Percentiles rank a stretch among this genome's conserved stretches.
Conservation (phyloP, 23 red algal species). For the Gracilaria domingensis region DNA sequence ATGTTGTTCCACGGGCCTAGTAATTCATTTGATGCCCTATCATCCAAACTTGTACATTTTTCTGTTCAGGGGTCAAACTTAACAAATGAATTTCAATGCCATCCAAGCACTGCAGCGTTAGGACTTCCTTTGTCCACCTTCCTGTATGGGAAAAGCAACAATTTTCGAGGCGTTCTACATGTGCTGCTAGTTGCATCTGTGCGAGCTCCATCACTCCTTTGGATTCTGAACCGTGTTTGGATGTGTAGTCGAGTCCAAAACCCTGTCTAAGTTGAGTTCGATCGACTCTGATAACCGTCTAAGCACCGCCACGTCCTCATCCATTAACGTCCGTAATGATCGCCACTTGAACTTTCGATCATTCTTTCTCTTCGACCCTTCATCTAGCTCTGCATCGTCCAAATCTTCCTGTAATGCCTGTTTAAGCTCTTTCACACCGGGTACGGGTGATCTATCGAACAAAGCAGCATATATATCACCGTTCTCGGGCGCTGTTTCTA, state of each 20-base stretch:
- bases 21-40: no score
- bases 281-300: slow-evolving; percentile 10
- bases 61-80: no score
- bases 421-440: slow-evolving; percentile 20
- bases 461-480: slow-evolving; percentile 9
- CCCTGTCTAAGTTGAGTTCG: background rate
- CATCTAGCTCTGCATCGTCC: slow-evolving; percentile 24
- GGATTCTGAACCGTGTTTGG: background rate
- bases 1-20: no score
- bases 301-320: slow-evolving; percentile 29
- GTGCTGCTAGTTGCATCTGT: background rate
- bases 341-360: slow-evolving; percentile 63
- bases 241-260: background rate
- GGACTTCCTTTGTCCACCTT: no score
- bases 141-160: no score
- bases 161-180: background rate
- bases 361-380: slow-evolving; percentile 50
- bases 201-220: background rate
- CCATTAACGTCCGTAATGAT: slow-evolving; percentile 39
- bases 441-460: slow-evolving; percentile 19
- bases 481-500: background rate
- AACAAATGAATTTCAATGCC: no score
- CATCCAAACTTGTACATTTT: no score
- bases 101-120: no score
- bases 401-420: slow-evolving; percentile 50